Percentiles rank a stretch among this genome's conserved stretches.
These are phyloP conservation scores for Lizonia empirigonia DNA, from an alignment of 2,329 filamentous ascomycete species.

Conservation along the genomic window DNA sequence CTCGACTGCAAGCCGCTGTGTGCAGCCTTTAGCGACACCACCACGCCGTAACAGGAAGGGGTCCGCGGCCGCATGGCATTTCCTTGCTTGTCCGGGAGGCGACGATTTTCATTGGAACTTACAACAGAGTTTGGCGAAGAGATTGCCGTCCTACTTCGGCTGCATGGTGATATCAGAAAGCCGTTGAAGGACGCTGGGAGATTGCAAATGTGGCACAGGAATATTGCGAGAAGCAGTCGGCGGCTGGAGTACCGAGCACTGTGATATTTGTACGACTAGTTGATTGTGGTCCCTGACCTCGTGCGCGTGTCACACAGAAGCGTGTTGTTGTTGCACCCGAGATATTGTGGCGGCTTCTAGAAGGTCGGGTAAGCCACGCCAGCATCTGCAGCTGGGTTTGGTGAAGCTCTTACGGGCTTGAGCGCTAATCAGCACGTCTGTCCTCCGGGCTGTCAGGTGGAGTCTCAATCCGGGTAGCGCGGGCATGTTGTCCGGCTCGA, in stretches of 20 bases:
- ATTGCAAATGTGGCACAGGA: conserved; percentile 21
- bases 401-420: conserved; percentile 26
- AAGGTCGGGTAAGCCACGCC: conserved; percentile 30
- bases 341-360: conserved; percentile 38
- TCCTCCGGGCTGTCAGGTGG: conserved; percentile 18
- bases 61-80: conserved; percentile 28
- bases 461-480: conserved; percentile 23
- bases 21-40: conserved; percentile 25
- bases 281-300: conserved; percentile 8
- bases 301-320: conserved; percentile 24
- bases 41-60: conserved; percentile 19
- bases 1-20: conserved; percentile 4
- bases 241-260: conserved; percentile 6
- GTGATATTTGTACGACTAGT: conserved; percentile 14
- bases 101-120: conserved; percentile 28
- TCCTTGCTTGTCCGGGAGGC: conserved; percentile 21
- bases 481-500: conserved; percentile 25
- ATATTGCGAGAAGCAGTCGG: conserved; percentile 4
- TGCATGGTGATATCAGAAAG: conserved; percentile 31
- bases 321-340: conserved; percentile 2
- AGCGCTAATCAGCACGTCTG: conserved; percentile 23
- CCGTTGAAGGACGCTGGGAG: conserved; percentile 28
- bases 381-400: conserved; percentile 16
- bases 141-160: conserved; percentile 23
- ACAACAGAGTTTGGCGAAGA: conserved; percentile 22